Percentiles rank a stretch among this genome's conserved stretches.
These are phyloP conservation scores for Ustanciosporium gigantosporum DNA, from an alignment of 1,284 basidiomycete genomes.

Conservation along the genomic window DNA sequence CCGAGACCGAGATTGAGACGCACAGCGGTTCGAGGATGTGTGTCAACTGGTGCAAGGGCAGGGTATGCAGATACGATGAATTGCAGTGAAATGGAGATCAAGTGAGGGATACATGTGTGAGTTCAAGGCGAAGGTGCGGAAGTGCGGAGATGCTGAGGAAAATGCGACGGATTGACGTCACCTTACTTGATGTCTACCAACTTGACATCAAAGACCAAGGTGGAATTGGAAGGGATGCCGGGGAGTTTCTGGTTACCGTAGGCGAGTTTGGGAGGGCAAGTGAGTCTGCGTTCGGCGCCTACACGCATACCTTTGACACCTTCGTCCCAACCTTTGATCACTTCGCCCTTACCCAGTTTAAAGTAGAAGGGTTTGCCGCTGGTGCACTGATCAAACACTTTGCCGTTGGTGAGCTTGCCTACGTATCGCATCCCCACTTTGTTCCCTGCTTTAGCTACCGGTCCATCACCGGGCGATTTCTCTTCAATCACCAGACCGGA, in stretches of 20 bases:
- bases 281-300: conserved; percentile 83
- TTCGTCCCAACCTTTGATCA: conserved; percentile 88
- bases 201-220: conserved; percentile 67
- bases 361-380: conserved; percentile 87
- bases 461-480: conserved; percentile 76
- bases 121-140: background rate
- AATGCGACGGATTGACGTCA: too few relatives aligned
- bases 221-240: conserved; percentile 66
- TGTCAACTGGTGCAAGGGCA: background rate
- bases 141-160: too few relatives aligned
- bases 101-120: background rate
- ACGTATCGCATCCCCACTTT: conserved; percentile 84
- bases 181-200: conserved; percentile 64
- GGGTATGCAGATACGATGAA: background rate
- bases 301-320: conserved; percentile 89
- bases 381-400: conserved; percentile 84
- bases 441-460: conserved; percentile 81
- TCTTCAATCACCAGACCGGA: conserved; percentile 81
- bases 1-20: background rate
- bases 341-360: conserved; percentile 82
- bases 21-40: background rate
- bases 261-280: conserved; percentile 69
- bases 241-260: conserved; percentile 65
- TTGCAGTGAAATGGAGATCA: background rate
- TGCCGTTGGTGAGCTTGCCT: conserved; percentile 82